Evolutionary conservation across 2,329 filamentous ascomycete genomes (phyloP).

Genomic region (Triangularia verruculosa): DNA sequence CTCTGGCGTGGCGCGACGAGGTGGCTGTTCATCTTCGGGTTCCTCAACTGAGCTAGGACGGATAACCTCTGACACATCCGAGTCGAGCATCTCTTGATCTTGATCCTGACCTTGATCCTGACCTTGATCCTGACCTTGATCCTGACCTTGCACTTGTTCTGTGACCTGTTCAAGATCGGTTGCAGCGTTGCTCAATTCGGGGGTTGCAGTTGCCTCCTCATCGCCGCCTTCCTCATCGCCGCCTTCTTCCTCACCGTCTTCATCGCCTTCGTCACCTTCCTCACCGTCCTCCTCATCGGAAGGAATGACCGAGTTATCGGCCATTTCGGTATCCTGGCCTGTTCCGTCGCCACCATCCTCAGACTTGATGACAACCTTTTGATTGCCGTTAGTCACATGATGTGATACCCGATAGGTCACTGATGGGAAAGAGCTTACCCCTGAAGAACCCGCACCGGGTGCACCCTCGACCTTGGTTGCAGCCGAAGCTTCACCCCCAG

Average conservation of each 20-base stretch:
- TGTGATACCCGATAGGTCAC: slow-evolving; percentile 18
- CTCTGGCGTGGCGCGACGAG: slow-evolving; percentile 14
- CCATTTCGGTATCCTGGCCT: slow-evolving; percentile 52
- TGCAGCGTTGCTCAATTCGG: slow-evolving; percentile 4
- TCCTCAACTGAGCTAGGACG: slow-evolving; percentile 27
- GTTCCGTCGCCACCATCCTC: slow-evolving; percentile 43
- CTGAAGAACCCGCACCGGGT: slow-evolving; percentile 29
- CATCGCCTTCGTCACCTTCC: slow-evolving; percentile 47
- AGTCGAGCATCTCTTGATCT: slow-evolving; percentile 30
- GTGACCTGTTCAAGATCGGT: slow-evolving; percentile 30
- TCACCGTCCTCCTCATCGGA: slow-evolving; percentile 49
- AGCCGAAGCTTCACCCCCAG: slow-evolving; percentile 35
- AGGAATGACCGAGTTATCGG: slow-evolving; percentile 47
- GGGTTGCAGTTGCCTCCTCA: slow-evolving; percentile 27
- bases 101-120: slow-evolving; percentile 39
- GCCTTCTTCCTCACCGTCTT: slow-evolving; percentile 42
- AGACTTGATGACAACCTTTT: not conserved
- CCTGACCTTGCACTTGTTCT: slow-evolving; percentile 41
- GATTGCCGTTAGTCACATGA: not conserved
- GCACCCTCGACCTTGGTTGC: slow-evolving; percentile 36
- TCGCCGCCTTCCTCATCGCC: slow-evolving; percentile 44
- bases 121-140: slow-evolving; percentile 31
- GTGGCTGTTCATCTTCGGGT: slow-evolving; percentile 14
- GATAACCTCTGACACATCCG: slow-evolving; percentile 24
- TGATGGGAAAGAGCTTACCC: not conserved